Evolutionary conservation across 2,329 filamentous ascomycete genomes (phyloP), one percentile per base, ranked within the genome.

Genomic region (Colletotrichum brevisporum): DNA sequence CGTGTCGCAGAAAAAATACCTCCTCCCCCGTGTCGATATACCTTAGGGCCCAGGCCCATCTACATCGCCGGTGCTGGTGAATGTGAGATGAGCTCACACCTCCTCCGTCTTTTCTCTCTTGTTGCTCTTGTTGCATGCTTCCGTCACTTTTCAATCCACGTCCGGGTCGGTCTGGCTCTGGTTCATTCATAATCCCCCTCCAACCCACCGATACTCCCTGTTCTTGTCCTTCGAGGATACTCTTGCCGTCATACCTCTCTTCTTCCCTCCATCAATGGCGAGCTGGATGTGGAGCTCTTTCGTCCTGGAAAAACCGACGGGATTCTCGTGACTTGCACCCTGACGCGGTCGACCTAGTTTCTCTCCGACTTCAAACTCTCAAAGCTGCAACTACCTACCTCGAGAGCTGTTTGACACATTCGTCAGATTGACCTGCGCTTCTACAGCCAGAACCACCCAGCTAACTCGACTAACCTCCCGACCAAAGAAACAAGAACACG

Each of bases 81-180:
- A 66, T 36, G 62, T 56, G 66, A 59, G 62, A 66, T 60, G 62
- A 66, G 66, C 62, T 69, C 67, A 69, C 67, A 66, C 67, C 67
- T 69, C 67, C 56, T 65, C 9, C 31, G 31, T 36, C 63, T 69
- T 56, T 66, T 36, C 56, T 60, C 60, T 64, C 60, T 39, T 15
- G 47, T 18, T 50, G 9, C 47, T 47, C 45, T 39, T 52, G 55
- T 67, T 67, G 61, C 67, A 67, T 69, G 67, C 63, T 56, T 67
- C 63, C 67, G 63, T 69, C 67, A 69, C 63, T 69, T 67, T 53
- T 67, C 67, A 67, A 63, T 67, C 39, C 55, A 63, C 55, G 62
- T 56, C 52, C 45, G 50, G 18, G 45, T 53, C 67, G 52, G 41
- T 63, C 63, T 66, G 36, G 63, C 45, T 48, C 66, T 65, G 43